Evolutionary conservation across 2,329 filamentous ascomycete species (phyloP), one percentile per base, ranked within the genome.

Genomic region (Bertia moriformis): DNA sequence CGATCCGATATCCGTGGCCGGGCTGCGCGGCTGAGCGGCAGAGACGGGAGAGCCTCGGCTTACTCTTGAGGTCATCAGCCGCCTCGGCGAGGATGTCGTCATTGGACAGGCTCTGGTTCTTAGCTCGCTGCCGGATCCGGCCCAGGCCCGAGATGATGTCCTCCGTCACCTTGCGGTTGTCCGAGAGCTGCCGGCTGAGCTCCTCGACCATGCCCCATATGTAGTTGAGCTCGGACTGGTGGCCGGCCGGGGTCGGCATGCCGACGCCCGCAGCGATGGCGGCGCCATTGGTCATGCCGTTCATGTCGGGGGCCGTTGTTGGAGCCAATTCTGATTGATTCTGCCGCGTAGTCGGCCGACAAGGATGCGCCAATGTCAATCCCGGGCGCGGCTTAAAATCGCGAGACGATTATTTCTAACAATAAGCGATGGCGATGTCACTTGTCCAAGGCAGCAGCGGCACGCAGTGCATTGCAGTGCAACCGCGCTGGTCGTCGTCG

Each of bases 151-250:
- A 65, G 38, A 80, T 71, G 37, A 81, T 77, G 18, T 76, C 71
- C 45, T 77, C 71, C n/a, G 73, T 70, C 27, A 71, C 67, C 32
- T 67, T 63, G 46, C 71, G 64, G 51, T 77, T 78, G 39, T 77
- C 71, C 12, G 73, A 67, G 19, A 80, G 62, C 50, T 78, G 71
- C 22, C 70, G 67, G 48, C 73, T 77, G 37, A 80, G 62, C 51
- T 78, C 73, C 49, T 81, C 76, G 10, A 81, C 75, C 69, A 80
- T 74, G 46, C 65, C 63, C 51, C 79, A 78, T 50, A 81, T 77
- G 56, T 77, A 74, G 51, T 77, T 78, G 43, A 81, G 66, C 55
- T 81, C 76, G 39, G 74, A 69, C 54, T 80, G 74, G 52, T 81
- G 75, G 37, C 74, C 75, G 14, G 75, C 76, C n/a, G 75, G 75